Evolutionary conservation across 176 grass and related monocot genomes (phyloP).

Genomic region (Triticum urartu): DNA sequence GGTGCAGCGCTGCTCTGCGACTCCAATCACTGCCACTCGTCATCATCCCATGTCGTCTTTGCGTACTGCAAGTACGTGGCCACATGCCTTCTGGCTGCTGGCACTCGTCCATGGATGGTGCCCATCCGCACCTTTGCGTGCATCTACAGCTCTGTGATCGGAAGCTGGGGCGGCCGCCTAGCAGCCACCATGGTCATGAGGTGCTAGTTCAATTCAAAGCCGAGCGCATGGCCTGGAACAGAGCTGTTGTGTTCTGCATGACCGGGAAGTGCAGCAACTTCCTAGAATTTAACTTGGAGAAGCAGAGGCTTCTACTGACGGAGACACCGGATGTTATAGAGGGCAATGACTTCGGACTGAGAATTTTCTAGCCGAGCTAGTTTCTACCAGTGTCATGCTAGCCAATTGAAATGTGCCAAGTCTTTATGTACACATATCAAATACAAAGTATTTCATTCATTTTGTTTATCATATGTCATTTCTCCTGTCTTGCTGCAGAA

Average conservation of each 20-base stretch:
- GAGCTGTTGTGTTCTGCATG: background rate
- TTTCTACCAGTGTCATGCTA: too few relatives aligned
- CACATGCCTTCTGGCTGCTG: too few relatives aligned
- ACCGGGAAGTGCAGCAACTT: background rate
- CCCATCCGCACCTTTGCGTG: too few relatives aligned
- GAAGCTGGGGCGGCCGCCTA: background rate
- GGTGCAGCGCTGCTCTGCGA: background rate
- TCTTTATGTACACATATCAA: too few relatives aligned
- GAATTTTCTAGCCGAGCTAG: too few relatives aligned
- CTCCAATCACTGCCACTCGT: background rate
- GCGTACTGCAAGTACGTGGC: background rate
- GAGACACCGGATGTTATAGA: background rate
- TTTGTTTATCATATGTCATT: too few relatives aligned
- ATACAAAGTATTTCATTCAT: too few relatives aligned
- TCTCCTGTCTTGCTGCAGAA: too few relatives aligned
- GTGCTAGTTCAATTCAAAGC: background rate
- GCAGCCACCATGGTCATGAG: background rate
- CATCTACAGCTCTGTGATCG: background rate
- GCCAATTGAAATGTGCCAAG: too few relatives aligned
- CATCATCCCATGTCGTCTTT: background rate
- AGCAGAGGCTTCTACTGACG: background rate
- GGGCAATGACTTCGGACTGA: background rate
- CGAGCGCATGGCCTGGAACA: background rate
- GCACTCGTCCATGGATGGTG: too few relatives aligned
- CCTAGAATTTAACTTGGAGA: background rate